Conservation (phyloP, 352 stramenopile genomes). For the Discostella stelligera region DNA sequence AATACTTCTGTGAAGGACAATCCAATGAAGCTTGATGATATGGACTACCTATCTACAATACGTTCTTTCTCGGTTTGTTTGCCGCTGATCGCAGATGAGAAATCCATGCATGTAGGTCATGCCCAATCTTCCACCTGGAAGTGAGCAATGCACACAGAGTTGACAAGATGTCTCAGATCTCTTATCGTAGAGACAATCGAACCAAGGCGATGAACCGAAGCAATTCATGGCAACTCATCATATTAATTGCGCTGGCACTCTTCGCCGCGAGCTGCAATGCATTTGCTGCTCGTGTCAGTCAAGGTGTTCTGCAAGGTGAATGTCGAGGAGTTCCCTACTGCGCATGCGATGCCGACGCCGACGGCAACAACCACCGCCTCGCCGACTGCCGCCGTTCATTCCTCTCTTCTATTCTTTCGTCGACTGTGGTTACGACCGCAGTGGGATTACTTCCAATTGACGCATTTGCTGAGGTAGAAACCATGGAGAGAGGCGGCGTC, state of each 20-base stretch:
- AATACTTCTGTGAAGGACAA: too few species aligned
- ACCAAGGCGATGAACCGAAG: neutral
- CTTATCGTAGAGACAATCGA: too few species aligned
- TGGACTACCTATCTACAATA: too few species aligned
- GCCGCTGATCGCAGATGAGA: too few species aligned
- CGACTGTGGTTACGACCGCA: neutral
- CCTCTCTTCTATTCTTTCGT: slow-evolving; percentile 7
- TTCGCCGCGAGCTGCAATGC: slow-evolving; percentile 6
- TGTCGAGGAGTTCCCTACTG: neutral
- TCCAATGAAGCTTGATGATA: too few species aligned
- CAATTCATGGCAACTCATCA: neutral
- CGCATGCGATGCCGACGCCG: neutral
- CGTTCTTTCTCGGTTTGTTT: too few species aligned
- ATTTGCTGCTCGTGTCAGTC: neutral
- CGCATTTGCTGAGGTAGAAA: slow-evolving; percentile 41
- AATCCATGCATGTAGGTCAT: too few species aligned
- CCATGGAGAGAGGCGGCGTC: slow-evolving; percentile 50
- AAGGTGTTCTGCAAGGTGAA: neutral
- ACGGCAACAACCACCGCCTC: neutral
- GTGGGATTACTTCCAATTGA: slow-evolving; percentile 3
- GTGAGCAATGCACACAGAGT: too few species aligned
- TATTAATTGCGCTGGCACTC: neutral
- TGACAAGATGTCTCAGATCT: too few species aligned
- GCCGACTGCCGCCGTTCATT: slow-evolving; percentile 14
- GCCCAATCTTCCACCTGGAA: too few species aligned